Percentiles rank a stretch among this genome's conserved stretches.
These are phyloP conservation scores for Lactarius trivialis DNA, from an alignment of 768 basidiomycete species.

Conservation along the genomic window DNA sequence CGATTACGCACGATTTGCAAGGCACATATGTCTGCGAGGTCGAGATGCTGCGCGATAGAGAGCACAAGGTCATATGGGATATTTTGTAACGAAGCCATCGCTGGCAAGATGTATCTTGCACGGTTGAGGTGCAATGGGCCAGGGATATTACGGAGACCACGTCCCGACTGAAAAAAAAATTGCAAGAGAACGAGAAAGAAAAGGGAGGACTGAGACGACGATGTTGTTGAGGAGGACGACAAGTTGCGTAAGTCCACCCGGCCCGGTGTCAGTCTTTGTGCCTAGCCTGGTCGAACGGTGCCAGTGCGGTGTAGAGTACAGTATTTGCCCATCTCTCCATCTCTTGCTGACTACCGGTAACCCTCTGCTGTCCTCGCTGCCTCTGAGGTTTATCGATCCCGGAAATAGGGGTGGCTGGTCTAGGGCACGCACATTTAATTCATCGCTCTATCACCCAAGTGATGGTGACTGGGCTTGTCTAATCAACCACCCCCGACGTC, in stretches of 20 bases:
- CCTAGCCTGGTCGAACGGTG: neutral
- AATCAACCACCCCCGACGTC: neutral
- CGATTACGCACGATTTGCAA: conserved; percentile 52
- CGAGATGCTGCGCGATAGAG: conserved; percentile 59
- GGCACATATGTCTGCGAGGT: conserved; percentile 52
- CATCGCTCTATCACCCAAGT: too few species aligned
- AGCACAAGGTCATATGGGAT: conserved; percentile 72
- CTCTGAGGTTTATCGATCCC: neutral
- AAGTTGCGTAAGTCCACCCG: neutral
- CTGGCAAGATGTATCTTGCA: neutral
- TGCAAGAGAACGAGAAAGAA: neutral
- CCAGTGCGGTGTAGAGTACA: neutral
- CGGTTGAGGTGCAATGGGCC: neutral
- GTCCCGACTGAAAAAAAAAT: neutral
- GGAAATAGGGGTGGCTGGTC: neutral
- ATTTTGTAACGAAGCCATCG: conserved; percentile 30
- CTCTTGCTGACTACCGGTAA: neutral
- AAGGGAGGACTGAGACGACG: neutral
- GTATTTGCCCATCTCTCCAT: neutral
- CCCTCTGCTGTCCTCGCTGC: neutral
- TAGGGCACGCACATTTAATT: neutral
- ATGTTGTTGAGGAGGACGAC: neutral
- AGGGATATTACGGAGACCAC: neutral
- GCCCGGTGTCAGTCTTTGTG: neutral
- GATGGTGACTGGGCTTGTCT: neutral